Percentiles rank a stretch among this genome's conserved stretches.
Conservation (phyloP, 768 basidiomycete species). For the Xerocomellus chrysenteron region DNA sequence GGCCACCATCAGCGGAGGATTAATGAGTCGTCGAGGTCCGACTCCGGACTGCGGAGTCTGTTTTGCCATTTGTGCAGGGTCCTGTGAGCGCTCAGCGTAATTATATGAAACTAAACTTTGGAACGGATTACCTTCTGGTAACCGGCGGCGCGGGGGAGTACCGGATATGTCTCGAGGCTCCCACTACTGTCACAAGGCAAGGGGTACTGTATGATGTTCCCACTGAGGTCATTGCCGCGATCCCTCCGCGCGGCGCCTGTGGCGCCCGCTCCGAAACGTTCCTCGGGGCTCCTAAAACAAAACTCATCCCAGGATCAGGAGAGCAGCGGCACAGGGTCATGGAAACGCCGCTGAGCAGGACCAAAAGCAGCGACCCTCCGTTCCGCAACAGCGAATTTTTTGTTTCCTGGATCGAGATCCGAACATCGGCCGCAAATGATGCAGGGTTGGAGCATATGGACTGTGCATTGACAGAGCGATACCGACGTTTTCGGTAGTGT, state of each 20-base stretch:
- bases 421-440: slow-evolving; percentile 26
- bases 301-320: slow-evolving; percentile 7
- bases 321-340: slow-evolving; percentile 23
- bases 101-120: background rate
- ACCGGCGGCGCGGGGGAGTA: background rate
- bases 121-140: background rate
- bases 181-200: too few relatives aligned
- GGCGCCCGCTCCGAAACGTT: slow-evolving; percentile 4
- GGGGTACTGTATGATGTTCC: background rate
- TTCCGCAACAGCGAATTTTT: slow-evolving; percentile 27
- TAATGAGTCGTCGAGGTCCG: slow-evolving; percentile 6
- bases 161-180: background rate
- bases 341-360: slow-evolving; percentile 31
- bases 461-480: slow-evolving; percentile 1
- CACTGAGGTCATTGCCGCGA: slow-evolving; percentile 17
- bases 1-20: background rate
- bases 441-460: slow-evolving; percentile 23
- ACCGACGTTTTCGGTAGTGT: slow-evolving; percentile 6
- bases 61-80: background rate
- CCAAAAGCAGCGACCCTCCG: slow-evolving; percentile 30
- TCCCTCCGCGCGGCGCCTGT: slow-evolving; percentile 24
- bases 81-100: background rate
- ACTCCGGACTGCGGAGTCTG: background rate
- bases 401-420: slow-evolving; percentile 28
- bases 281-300: slow-evolving; percentile 13